These are phyloP conservation scores for Orbilia blumenaviensis DNA, from an alignment of 2,329 filamentous ascomycete species.

Conservation along the genomic window DNA sequence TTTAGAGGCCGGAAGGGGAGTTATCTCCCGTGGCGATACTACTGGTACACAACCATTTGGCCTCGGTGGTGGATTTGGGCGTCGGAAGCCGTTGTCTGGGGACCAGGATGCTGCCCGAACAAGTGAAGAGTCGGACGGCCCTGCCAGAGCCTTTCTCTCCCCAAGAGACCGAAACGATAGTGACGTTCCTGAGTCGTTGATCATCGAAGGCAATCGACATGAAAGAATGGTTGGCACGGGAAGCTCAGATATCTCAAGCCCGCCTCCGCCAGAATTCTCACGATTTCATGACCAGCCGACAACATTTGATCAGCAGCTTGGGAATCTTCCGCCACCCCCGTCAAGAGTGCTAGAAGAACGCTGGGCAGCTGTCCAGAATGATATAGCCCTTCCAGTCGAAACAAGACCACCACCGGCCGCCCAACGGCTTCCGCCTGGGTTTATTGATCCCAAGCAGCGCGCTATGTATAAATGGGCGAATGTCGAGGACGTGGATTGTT, in stretches of 20 bases:
- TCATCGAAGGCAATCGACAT: slow-evolving; percentile 66
- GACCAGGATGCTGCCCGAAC: neutral
- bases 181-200: slow-evolving; percentile 71
- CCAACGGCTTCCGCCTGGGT: slow-evolving; percentile 56
- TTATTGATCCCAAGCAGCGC: slow-evolving; percentile 73
- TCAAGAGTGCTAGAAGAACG: slow-evolving; percentile 39
- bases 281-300: slow-evolving; percentile 52
- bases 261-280: slow-evolving; percentile 41
- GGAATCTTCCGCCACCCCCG: slow-evolving; percentile 63
- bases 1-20: slow-evolving; percentile 30
- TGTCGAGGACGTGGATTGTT: slow-evolving; percentile 86
- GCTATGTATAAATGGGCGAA: slow-evolving; percentile 95
- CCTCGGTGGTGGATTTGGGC: slow-evolving; percentile 38
- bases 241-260: slow-evolving; percentile 51
- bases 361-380: slow-evolving; percentile 51
- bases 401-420: slow-evolving; percentile 11
- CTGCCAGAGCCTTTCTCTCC: slow-evolving; percentile 9
- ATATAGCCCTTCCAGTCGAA: slow-evolving; percentile 31
- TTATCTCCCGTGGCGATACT: neutral
- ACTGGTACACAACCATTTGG: slow-evolving; percentile 22
- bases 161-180: slow-evolving; percentile 60
- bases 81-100: slow-evolving; percentile 42
- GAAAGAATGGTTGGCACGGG: slow-evolving; percentile 51
- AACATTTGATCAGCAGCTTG: slow-evolving; percentile 60
- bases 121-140: slow-evolving; percentile 15